These are phyloP conservation scores for Metroxylon sagu DNA, from an alignment of 176 grass and related monocot species.

Conservation along the genomic window DNA sequence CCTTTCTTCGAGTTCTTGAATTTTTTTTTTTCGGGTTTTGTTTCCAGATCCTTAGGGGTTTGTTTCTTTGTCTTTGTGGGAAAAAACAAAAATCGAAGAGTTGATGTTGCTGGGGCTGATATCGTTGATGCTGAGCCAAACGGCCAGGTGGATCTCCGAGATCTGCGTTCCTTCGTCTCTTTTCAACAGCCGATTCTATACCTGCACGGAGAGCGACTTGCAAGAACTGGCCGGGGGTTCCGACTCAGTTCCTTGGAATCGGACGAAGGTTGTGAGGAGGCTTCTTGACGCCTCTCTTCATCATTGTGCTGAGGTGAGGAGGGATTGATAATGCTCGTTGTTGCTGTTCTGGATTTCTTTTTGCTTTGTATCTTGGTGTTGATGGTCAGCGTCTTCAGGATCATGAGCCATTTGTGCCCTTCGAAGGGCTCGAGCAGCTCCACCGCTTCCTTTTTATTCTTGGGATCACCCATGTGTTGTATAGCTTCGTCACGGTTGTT, in stretches of 20 bases:
- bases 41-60: conserved; percentile 6
- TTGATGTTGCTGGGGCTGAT: conserved; percentile 89
- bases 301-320: conserved; percentile 48
- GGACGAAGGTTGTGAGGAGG: conserved; percentile 23
- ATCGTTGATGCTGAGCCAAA: conserved; percentile 90
- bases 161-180: conserved; percentile 71
- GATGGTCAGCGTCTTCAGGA: conserved; percentile 36
- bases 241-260: conserved; percentile 11
- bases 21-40: neutral
- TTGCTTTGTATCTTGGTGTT: neutral
- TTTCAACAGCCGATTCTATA: conserved; percentile 67
- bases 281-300: conserved; percentile 24
- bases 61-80: conserved; percentile 11
- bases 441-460: conserved; percentile 87
- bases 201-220: conserved; percentile 60
- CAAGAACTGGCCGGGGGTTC: conserved; percentile 7
- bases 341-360: neutral
- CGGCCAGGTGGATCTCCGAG: conserved; percentile 72
- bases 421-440: conserved; percentile 83
- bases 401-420: conserved; percentile 88
- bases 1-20: neutral
- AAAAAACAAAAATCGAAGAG: conserved; percentile 33
- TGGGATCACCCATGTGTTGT: conserved; percentile 86
- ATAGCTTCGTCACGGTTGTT: conserved; percentile 85
- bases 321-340: neutral